A percentile compares a stretch with the other conserved stretches of the same genome.
Conservation (phyloP, 768 basidiomycete species). For the Pisolithus microcarpus region DNA sequence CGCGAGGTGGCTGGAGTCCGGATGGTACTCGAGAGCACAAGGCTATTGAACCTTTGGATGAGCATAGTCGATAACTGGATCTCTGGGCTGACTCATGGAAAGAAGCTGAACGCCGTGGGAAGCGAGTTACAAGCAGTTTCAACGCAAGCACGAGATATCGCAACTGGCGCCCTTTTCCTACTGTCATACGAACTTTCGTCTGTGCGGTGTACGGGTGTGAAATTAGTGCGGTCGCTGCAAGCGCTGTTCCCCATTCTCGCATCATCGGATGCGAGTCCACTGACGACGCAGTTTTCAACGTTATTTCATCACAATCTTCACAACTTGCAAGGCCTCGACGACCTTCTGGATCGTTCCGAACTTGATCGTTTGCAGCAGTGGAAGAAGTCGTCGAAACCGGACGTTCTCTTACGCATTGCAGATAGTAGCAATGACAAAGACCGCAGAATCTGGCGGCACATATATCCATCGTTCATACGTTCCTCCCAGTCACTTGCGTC, state of each 20-base stretch:
- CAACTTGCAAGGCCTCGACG: constrained; percentile 53
- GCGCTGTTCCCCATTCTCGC: constrained; percentile 40
- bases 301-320: constrained; percentile 45
- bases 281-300: constrained; percentile 39
- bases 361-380: constrained; percentile 59
- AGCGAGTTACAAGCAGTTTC: constrained; percentile 37
- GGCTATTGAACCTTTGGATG: constrained; percentile 68
- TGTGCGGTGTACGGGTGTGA: constrained; percentile 55
- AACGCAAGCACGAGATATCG: constrained; percentile 52
- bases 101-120: constrained; percentile 31
- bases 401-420: constrained; percentile 59
- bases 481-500: constrained; percentile 44
- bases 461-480: constrained; percentile 62
- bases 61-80: constrained; percentile 67
- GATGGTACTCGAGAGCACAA: constrained; percentile 58
- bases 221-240: constrained; percentile 54
- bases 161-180: constrained; percentile 69
- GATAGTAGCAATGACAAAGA: constrained; percentile 66
- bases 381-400: constrained; percentile 48
- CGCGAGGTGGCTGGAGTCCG: constrained; percentile 58
- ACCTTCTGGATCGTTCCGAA: constrained; percentile 57
- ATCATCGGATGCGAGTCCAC: constrained; percentile 20
- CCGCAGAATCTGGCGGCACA: constrained; percentile 64
- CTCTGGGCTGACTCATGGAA: constrained; percentile 36
- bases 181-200: constrained; percentile 48